Conservation (phyloP, 2,329 filamentous ascomycete species). For the Calonectria ilicicola region DNA sequence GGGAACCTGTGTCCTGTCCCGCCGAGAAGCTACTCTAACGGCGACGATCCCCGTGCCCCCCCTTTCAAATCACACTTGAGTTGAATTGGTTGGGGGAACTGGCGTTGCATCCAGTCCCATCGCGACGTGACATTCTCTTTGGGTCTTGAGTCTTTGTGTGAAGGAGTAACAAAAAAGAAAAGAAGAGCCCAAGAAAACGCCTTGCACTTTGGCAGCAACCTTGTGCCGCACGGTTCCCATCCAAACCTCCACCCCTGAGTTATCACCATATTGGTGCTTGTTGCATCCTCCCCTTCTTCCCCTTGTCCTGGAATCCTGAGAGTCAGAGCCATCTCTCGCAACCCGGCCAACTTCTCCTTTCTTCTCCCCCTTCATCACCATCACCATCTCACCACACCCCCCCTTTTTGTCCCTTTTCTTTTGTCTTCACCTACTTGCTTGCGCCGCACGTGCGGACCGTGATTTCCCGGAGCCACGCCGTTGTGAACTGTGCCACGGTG, state of each 20-base stretch:
- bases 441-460: conserved; percentile 19
- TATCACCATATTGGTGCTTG: background rate
- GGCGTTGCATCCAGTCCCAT: conserved; percentile 1
- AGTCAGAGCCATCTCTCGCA: background rate
- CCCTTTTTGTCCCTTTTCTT: conserved; percentile 6
- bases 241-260: background rate
- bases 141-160: background rate
- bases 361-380: too few relatives aligned
- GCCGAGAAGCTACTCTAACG: conserved; percentile 23
- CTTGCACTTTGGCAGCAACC: background rate
- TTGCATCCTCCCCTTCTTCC: background rate
- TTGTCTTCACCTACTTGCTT: conserved; percentile 11
- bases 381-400: background rate
- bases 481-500: conserved; percentile 9
- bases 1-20: conserved; percentile 1
- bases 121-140: conserved; percentile 5
- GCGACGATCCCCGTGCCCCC: conserved; percentile 15
- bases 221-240: background rate
- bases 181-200: background rate
- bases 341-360: background rate
- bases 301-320: background rate
- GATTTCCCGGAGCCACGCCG: conserved; percentile 13
- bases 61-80: background rate
- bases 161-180: background rate
- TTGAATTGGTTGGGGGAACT: background rate